Evolutionary conservation across 2,329 filamentous ascomycete species (phyloP).

Genomic region (Colletotrichum sp.): DNA sequence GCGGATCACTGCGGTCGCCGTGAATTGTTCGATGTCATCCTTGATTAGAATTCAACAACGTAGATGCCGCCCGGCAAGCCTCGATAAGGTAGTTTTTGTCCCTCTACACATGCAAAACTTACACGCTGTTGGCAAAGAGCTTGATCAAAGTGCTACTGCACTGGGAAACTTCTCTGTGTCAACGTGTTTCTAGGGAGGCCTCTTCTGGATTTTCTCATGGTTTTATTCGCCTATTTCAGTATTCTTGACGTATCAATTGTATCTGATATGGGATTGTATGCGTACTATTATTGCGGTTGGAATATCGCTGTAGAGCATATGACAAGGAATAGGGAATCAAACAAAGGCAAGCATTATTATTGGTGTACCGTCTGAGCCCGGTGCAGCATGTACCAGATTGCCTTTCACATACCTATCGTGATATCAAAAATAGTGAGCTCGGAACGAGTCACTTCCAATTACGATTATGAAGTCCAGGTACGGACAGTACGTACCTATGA

Average conservation of each 20-base stretch:
- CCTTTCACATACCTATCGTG: no score
- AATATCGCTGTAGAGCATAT: no score
- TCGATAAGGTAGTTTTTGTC: neutral
- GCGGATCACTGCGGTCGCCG: neutral
- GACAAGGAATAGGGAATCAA: no score
- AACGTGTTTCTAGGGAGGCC: neutral
- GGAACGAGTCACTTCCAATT: neutral
- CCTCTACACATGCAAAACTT: neutral
- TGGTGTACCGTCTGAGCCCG: neutral
- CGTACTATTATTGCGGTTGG: no score
- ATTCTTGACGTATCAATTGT: neutral
- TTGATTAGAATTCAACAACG: neutral
- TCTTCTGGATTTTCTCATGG: neutral
- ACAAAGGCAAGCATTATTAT: no score
- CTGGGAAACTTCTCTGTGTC: neutral
- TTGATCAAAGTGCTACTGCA: neutral
- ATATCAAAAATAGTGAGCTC: neutral
- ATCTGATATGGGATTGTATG: no score
- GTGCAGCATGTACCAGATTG: no score
- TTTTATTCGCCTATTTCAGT: neutral
- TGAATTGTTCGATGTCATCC: neutral
- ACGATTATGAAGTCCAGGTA: neutral
- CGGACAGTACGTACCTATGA: neutral
- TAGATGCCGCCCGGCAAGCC: neutral
- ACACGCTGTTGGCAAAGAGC: neutral